Conservation (phyloP, 352 stramenopile species). For the Pythium oligandrum region DNA sequence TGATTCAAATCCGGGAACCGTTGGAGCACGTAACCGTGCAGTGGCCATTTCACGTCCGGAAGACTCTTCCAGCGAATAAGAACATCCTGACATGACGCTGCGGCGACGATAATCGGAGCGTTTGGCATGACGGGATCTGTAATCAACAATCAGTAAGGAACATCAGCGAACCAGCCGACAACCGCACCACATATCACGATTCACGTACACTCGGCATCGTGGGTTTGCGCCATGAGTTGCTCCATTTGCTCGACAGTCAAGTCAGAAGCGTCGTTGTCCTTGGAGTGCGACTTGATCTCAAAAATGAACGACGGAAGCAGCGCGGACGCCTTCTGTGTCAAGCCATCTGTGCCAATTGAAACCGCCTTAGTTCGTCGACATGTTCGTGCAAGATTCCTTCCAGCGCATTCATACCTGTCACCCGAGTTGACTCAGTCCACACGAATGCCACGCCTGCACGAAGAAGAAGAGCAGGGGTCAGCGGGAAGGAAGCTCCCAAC, state of each 20-base stretch:
- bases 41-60: constrained; percentile 33
- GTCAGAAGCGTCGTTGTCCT: not conserved
- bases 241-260: constrained; percentile 15
- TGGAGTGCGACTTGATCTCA: no score
- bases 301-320: no score
- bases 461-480: no score
- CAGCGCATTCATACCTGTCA: no score
- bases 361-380: no score
- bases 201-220: constrained; percentile 12
- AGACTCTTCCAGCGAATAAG: constrained; percentile 43
- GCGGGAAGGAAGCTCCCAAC: no score
- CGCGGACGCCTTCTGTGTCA: no score
- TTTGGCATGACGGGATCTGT: constrained; percentile 42
- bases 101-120: constrained; percentile 37
- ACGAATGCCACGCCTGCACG: no score
- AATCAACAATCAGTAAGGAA: not conserved
- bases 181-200: not conserved
- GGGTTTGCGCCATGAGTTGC: constrained; percentile 9
- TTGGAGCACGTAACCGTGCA: constrained; percentile 40
- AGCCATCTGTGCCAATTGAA: no score
- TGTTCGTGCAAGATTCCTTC: no score
- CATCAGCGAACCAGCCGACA: not conserved
- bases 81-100: constrained; percentile 31
- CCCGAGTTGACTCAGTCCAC: no score
- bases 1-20: constrained; percentile 30